Conservation (phyloP, 306 rosid species). For the Hippophae rhamnoides region DNA sequence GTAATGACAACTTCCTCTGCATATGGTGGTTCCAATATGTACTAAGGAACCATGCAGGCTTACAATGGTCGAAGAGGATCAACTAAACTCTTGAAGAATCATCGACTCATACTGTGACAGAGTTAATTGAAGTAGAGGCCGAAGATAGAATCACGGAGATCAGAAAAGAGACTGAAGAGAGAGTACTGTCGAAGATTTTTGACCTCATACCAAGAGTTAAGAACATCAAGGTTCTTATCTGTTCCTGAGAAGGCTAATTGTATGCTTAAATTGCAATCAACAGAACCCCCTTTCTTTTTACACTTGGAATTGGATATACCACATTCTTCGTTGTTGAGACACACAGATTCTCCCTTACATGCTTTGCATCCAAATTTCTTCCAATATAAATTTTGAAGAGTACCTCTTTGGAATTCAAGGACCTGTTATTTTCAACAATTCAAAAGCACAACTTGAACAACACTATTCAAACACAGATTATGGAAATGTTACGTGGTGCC, state of each 20-base stretch:
- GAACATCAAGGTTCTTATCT: constrained; percentile 60
- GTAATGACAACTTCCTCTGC: too few species aligned
- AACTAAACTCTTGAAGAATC: neutral
- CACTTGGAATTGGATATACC: constrained; percentile 57
- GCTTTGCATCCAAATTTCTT: constrained; percentile 61
- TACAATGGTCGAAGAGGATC: neutral
- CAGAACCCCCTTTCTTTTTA: constrained; percentile 32
- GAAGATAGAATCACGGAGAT: constrained; percentile 35
- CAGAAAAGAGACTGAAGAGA: constrained; percentile 48
- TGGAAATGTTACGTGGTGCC: neutral
- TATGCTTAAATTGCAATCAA: constrained; percentile 53
- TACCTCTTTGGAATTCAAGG: constrained; percentile 66
- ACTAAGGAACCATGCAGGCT: too few species aligned
- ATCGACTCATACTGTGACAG: neutral
- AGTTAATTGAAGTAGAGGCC: constrained; percentile 18
- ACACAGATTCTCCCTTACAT: constrained; percentile 39
- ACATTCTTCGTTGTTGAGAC: constrained; percentile 63
- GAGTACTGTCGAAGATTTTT: constrained; percentile 49
- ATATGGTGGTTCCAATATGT: too few species aligned
- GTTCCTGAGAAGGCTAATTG: constrained; percentile 84
- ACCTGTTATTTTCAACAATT: constrained; percentile 31
- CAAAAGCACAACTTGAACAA: constrained; percentile 7
- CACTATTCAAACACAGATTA: neutral
- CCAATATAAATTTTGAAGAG: constrained; percentile 69
- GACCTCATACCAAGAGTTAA: constrained; percentile 85